phyloP scores from a whole-genome alignment of 2,329 filamentous ascomycete species.

The Ceratocystiopsis brevicomis region DNA sequence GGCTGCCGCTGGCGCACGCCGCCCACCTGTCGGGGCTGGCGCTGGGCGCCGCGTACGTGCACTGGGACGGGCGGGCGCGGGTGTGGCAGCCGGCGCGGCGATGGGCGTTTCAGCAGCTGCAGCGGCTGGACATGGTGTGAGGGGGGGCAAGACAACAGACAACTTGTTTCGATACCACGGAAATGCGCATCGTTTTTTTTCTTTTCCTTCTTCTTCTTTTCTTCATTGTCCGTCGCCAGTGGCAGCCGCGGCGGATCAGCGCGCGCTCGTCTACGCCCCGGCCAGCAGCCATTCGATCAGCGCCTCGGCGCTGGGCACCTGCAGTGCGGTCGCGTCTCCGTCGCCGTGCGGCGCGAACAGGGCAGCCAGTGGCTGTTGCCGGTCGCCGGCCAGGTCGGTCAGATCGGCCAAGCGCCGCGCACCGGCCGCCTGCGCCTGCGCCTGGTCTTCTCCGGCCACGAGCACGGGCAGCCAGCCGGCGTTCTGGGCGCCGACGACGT shows the following conservation, averaged over 20 bases:
- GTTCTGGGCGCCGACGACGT: slow-evolving; percentile 4
- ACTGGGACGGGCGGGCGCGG: slow-evolving; percentile 5
- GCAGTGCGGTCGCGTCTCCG: not conserved
- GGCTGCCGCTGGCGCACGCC: slow-evolving; percentile 10
- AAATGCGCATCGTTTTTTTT: not conserved
- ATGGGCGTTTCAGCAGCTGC: slow-evolving; percentile 6
- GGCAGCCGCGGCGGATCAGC: too few species aligned
- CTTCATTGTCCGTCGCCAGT: too few species aligned
- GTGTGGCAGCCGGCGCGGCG: slow-evolving; percentile 10
- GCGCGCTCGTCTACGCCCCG: too few species aligned
- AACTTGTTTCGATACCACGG: too few species aligned
- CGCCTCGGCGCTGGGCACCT: not conserved
- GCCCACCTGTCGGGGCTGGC: slow-evolving; percentile 11
- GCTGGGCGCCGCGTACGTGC: slow-evolving; percentile 10
- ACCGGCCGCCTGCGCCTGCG: too few species aligned
- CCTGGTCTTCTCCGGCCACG: not conserved
- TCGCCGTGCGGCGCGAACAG: not conserved
- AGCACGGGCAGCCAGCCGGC: slow-evolving; percentile 8
- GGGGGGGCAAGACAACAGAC: too few species aligned
- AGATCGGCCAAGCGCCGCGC: not conserved
- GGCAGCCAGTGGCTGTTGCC: not conserved
- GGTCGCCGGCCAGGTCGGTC: not conserved
- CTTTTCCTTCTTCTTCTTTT: not conserved
- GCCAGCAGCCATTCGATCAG: slow-evolving; percentile 1
- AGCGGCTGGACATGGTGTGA: slow-evolving; percentile 1